Conservation (phyloP, 257 asterid species). For the Galeopsis tetrahit region DNA sequence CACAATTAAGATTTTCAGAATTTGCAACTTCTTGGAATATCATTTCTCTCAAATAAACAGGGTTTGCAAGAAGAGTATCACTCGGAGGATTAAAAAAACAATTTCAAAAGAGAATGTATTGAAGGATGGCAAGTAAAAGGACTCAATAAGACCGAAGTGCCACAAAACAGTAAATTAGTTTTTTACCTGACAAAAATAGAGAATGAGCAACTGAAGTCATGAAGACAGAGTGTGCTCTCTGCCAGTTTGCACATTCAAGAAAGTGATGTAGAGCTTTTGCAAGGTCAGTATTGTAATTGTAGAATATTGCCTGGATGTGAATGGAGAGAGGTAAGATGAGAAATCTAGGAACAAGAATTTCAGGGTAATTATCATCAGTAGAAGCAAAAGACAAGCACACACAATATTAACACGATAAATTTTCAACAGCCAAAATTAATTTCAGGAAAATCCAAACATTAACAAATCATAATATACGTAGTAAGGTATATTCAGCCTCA, state of each 20-base stretch:
- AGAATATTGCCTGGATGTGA: conserved; percentile 79
- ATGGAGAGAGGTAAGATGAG: conserved; percentile 28
- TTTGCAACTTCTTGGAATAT: neutral
- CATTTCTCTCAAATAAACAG: conserved; percentile 19
- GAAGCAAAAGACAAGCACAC: conserved; percentile 29
- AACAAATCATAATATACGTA: conserved; percentile 11
- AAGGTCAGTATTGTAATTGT: conserved; percentile 68
- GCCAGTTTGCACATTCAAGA: conserved; percentile 88
- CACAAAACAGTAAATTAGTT: conserved; percentile 19
- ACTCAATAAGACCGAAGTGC: conserved; percentile 18
- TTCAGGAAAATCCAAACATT: conserved; percentile 25
- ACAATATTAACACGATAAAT: conserved; percentile 21
- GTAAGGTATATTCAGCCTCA: conserved; percentile 14
- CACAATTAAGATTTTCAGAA: conserved; percentile 18
- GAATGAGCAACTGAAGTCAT: conserved; percentile 81
- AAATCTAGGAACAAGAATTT: conserved; percentile 25
- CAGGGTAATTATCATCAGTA: conserved; percentile 25
- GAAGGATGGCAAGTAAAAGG: conserved; percentile 4
- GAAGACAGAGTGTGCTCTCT: conserved; percentile 88
- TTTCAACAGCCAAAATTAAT: conserved; percentile 20
- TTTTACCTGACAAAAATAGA: conserved; percentile 76
- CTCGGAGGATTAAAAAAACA: conserved; percentile 3
- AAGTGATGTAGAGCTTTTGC: conserved; percentile 83
- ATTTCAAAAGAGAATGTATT: neutral
- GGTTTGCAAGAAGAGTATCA: conserved; percentile 10